Percentiles rank a stretch among this genome's conserved stretches.
These are phyloP conservation scores for Aureobasidium sp. DNA, from an alignment of 2,329 filamentous ascomycete species.

Conservation along the genomic window DNA sequence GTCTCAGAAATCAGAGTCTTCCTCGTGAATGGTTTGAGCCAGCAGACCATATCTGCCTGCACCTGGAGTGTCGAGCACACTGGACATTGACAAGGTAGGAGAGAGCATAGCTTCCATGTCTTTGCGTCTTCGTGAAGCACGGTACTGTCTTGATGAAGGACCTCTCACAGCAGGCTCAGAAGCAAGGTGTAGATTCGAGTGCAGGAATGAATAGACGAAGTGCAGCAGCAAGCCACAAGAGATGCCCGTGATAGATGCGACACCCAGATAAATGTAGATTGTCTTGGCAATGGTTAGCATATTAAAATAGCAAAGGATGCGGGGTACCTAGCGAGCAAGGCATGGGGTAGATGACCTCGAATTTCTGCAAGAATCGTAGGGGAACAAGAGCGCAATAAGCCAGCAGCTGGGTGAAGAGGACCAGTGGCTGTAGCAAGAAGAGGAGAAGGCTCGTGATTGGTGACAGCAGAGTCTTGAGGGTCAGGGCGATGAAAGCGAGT, in stretches of 20 bases:
- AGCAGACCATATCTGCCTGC: conserved; percentile 44
- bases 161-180: conserved; percentile 13
- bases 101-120: conserved; percentile 18
- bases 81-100: conserved; percentile 17
- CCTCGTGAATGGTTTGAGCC: conserved; percentile 61
- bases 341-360: conserved; percentile 38
- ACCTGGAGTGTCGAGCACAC: conserved; percentile 24
- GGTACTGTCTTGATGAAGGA: conserved; percentile 27
- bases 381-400: conserved; percentile 39
- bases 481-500: conserved; percentile 30
- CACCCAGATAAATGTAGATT: conserved; percentile 52
- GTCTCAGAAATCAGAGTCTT: conserved; percentile 46
- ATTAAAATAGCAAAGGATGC: conserved; percentile 17
- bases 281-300: conserved; percentile 30
- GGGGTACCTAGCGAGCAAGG: not conserved
- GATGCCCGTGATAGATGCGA: conserved; percentile 60
- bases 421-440: conserved; percentile 44
- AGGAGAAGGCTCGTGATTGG: conserved; percentile 41
- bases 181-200: conserved; percentile 20
- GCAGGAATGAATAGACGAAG: conserved; percentile 46
- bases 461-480: conserved; percentile 35
- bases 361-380: conserved; percentile 41
- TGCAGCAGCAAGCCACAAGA: conserved; percentile 53
- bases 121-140: conserved; percentile 23
- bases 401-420: conserved; percentile 37